Evolutionary conservation across 164 flowering plant genomes (phyloP).

Genomic region (Houttuynia cordata): DNA sequence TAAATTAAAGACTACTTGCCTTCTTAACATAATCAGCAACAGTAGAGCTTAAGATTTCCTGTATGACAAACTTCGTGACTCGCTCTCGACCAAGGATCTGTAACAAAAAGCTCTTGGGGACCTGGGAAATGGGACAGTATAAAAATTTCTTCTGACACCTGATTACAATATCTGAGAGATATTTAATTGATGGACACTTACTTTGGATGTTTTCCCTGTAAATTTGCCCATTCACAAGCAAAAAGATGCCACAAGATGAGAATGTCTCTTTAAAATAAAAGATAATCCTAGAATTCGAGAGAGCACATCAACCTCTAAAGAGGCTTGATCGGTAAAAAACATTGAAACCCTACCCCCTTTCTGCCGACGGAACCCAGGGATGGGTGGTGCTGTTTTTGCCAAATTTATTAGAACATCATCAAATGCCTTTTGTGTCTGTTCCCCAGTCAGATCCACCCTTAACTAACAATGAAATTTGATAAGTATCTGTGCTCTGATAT

Average conservation of each 20-base stretch:
- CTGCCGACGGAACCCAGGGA: constrained; percentile 68
- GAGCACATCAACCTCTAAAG: background rate
- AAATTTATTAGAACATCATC: constrained; percentile 46
- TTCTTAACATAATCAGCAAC: constrained; percentile 51
- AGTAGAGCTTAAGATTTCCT: constrained; percentile 57
- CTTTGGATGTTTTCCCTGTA: constrained; percentile 69
- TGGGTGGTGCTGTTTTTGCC: constrained; percentile 64
- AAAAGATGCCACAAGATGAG: constrained; percentile 5
- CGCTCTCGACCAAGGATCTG: constrained; percentile 56
- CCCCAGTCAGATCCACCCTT: constrained; percentile 56
- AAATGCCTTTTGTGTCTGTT: constrained; percentile 49
- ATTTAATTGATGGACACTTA: constrained; percentile 12
- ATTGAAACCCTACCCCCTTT: constrained; percentile 50
- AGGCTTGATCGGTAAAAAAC: too few relatives aligned
- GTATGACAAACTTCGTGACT: constrained; percentile 64
- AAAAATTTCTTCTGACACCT: background rate
- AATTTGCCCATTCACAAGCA: constrained; percentile 22
- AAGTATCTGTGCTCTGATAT: constrained; percentile 16
- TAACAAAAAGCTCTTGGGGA: constrained; percentile 54
- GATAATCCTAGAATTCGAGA: background rate
- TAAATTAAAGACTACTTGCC: constrained; percentile 23
- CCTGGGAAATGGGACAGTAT: constrained; percentile 19
- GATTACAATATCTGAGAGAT: background rate
- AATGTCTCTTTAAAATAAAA: background rate
- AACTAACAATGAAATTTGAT: constrained; percentile 23